These are phyloP conservation scores for Blastocystis sp. DNA, from an alignment of 352 stramenopile species.

Conservation along the genomic window DNA sequence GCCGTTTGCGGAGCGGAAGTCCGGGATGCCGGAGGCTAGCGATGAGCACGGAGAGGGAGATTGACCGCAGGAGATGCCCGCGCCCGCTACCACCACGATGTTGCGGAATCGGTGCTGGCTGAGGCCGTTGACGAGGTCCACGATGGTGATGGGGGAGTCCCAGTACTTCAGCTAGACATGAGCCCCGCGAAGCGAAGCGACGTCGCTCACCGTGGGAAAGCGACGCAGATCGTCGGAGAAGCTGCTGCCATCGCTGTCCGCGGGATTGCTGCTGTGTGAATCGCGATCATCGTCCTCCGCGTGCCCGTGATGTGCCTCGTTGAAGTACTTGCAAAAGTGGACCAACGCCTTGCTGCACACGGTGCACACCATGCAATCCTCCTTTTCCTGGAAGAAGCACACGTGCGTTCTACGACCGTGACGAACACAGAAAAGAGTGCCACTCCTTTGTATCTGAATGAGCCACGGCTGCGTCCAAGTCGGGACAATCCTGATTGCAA, in stretches of 20 bases:
- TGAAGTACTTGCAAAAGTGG: not conserved
- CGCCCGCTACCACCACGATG: conserved; percentile 39
- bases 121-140: conserved; percentile 13
- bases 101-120: not conserved
- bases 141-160: conserved; percentile 7
- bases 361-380: not conserved
- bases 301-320: not conserved
- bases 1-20: conserved; percentile 85
- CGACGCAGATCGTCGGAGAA: not conserved
- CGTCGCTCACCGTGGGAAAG: not conserved
- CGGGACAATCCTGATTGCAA: not conserved
- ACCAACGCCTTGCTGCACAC: not conserved
- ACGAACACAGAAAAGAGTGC: not conserved
- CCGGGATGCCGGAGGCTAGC: conserved; percentile 91
- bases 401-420: not conserved
- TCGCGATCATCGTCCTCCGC: not conserved
- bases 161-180: not conserved
- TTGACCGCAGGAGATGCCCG: conserved; percentile 49
- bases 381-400: not conserved
- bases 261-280: not conserved
- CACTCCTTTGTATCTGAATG: not conserved
- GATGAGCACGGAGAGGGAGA: not conserved
- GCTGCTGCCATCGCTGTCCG: not conserved
- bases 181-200: not conserved
- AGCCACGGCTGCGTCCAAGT: not conserved